These are phyloP conservation scores for Hapsidospora chrysogenum DNA, from an alignment of 495 filamentous ascomycete species.

Conservation along the genomic window DNA sequence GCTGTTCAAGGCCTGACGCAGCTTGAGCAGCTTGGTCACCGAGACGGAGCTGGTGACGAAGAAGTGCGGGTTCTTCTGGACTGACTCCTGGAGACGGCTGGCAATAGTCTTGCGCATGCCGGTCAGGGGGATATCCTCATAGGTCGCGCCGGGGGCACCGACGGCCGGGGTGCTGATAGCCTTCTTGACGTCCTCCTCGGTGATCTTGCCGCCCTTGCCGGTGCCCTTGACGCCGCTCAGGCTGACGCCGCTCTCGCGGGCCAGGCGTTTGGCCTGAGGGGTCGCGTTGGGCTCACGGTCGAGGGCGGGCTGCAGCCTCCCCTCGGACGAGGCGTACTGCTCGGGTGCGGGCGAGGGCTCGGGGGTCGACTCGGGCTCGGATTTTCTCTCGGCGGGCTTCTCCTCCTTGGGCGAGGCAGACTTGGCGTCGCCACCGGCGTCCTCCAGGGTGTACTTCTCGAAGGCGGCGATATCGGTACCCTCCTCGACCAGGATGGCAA, in stretches of 20 bases:
- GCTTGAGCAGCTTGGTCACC: constrained; percentile 85
- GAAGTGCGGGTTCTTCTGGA: constrained; percentile 92
- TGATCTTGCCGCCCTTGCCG: constrained; percentile 73
- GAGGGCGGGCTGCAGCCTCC: constrained; percentile 64
- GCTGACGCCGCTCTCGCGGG: constrained; percentile 70
- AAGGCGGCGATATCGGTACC: constrained; percentile 74
- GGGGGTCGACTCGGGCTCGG: constrained; percentile 36
- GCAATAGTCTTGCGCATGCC: constrained; percentile 99
- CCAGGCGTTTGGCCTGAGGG: constrained; percentile 62
- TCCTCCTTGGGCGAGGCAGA: constrained; percentile 46
- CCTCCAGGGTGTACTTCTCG: constrained; percentile 69
- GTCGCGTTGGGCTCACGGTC: constrained; percentile 61
- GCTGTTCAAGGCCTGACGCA: constrained; percentile 84
- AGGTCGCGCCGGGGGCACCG: constrained; percentile 43
- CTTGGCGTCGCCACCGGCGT: constrained; percentile 73
- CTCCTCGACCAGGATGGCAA: constrained; percentile 88
- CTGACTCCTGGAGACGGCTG: constrained; percentile 71
- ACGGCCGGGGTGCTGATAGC: constrained; percentile 23
- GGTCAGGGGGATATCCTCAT: constrained; percentile 69
- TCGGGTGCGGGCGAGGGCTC: constrained; percentile 40
- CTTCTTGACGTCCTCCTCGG: constrained; percentile 87
- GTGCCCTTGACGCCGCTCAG: constrained; percentile 73
- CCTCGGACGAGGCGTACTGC: constrained; percentile 60
- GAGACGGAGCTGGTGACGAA: constrained; percentile 81
- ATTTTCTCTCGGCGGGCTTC: constrained; percentile 7